These are phyloP conservation scores for Populus hybrid DNA, from an alignment of 441 rosid species.

Conservation along the genomic window DNA sequence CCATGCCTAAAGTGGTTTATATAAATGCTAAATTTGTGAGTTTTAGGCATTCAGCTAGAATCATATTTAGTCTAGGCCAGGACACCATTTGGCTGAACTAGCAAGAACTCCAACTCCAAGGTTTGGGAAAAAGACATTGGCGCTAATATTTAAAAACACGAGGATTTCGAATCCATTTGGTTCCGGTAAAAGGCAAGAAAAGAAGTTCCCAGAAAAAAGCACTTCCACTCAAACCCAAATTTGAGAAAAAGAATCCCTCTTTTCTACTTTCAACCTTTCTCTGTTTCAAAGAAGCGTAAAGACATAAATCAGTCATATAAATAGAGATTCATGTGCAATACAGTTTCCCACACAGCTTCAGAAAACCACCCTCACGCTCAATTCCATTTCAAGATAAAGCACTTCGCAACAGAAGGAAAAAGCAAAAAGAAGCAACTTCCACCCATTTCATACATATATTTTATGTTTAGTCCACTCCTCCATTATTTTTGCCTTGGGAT, in stretches of 20 bases:
- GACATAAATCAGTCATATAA: conserved; percentile 4
- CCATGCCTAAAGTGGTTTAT: background rate
- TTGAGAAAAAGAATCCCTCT: conserved; percentile 20
- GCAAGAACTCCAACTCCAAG: conserved; percentile 5
- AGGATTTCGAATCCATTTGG: conserved; percentile 24
- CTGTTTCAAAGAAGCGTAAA: conserved; percentile 41
- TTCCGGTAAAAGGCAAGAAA: conserved; percentile 9
- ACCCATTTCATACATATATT: background rate
- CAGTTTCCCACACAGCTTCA: conserved; percentile 5
- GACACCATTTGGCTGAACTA: background rate
- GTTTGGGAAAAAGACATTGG: background rate
- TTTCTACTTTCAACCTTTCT: conserved; percentile 22
- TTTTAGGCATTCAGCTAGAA: background rate
- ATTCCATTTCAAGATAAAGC: background rate
- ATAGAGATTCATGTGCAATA: conserved; percentile 19
- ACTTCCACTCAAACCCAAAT: conserved; percentile 18
- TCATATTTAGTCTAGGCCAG: background rate
- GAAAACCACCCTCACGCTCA: conserved; percentile 1
- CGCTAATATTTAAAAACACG: background rate
- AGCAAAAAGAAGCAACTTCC: background rate
- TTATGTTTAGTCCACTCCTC: background rate
- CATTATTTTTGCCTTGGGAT: background rate
- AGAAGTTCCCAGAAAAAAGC: conserved; percentile 20
- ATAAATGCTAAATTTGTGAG: background rate
- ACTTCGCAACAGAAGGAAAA: background rate